Base-by-base conservation (phyloP, 768 basidiomycete species). In the Hygrophorus russula region DNA sequence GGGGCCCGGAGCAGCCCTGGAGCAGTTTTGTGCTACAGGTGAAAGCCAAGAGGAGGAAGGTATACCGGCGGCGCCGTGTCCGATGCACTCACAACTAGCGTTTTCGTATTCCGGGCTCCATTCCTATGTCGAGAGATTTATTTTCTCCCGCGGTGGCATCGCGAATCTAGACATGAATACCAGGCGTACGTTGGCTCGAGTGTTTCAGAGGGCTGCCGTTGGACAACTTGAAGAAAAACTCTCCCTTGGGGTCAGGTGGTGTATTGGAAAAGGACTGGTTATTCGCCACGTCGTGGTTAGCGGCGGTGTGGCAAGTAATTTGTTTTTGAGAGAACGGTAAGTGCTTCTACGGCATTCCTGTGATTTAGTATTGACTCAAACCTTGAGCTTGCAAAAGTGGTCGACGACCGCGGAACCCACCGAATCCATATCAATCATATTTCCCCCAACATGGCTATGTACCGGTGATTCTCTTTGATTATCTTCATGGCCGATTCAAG, bases 251-350 rank as follows among this genome's bases (percentile, higher is more conserved):
- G 48, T 80, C 31, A 53, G 62, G 17, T 63, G 58, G 64, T 77
- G 76, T 47, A 42, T 51, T 41, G 45, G 54, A 7, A 52, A 67
- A 17, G 70, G 63, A n/a, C 57, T 78, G 1, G 41, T 52, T 6
- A 61, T 87, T 3, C 59, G 58, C 9, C 67, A 80, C 42, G 50
- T 98, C 18, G 87, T 96, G 1, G 78, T 86, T 12, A 90, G 89
- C 46, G 94, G 94, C 0, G 94, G 94, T 1, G 94, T 99, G 0
- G 94, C 93, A 12, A 89, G 88, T 51, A 99, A 99, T 52, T 36
- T 50, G 17, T 79, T 70, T 50, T 63, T 98, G 45, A 67, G 89
- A 39, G 44, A 68, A 35, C 68, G 80, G 90, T 87, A 39, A 35
- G 68, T 52, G 14, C 13, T 28, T 9, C 5, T n/a, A 11, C 14